Evolutionary conservation across 139 green algal genomes (phyloP).

Genomic region (Chlamydomonas asymmetrica): DNA sequence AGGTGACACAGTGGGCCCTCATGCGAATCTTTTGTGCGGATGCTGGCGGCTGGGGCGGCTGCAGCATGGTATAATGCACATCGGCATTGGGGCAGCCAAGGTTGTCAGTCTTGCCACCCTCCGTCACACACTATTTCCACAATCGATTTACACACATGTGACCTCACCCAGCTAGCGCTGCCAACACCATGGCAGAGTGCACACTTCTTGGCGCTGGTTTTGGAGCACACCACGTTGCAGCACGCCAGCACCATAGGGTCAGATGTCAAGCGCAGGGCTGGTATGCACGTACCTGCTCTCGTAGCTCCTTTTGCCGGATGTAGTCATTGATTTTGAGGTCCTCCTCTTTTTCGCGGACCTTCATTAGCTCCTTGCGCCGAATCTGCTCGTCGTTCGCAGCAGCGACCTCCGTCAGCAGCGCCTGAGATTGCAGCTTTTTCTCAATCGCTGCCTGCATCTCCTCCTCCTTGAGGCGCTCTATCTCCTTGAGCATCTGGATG

Average conservation of each 20-base stretch:
- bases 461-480: slow-evolving; percentile 70
- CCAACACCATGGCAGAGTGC: too few relatives aligned
- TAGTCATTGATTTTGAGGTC: slow-evolving; percentile 80
- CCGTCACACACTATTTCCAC: too few relatives aligned
- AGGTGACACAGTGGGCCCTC: too few relatives aligned
- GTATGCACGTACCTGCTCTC: slow-evolving; percentile 69
- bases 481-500: slow-evolving; percentile 59
- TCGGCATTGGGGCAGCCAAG: too few relatives aligned
- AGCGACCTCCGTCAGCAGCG: slow-evolving; percentile 68
- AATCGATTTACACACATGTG: too few relatives aligned
- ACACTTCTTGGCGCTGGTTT: background rate
- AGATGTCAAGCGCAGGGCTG: background rate
- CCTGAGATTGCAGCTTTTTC: slow-evolving; percentile 59
- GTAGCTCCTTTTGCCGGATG: slow-evolving; percentile 66
- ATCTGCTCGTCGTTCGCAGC: slow-evolving; percentile 77
- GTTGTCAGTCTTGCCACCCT: too few relatives aligned
- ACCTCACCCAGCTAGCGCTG: too few relatives aligned
- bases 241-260: background rate
- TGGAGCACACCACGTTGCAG: background rate
- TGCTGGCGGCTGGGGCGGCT: too few relatives aligned
- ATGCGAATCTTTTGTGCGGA: too few relatives aligned
- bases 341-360: slow-evolving; percentile 72
- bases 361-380: slow-evolving; percentile 67
- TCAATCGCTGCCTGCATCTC: slow-evolving; percentile 56
- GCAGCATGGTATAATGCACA: too few relatives aligned